Percentiles rank a stretch among this genome's conserved stretches.
These are phyloP conservation scores for Scedosporium minutisporum DNA, from an alignment of 2,329 filamentous ascomycete genomes.

Conservation along the genomic window DNA sequence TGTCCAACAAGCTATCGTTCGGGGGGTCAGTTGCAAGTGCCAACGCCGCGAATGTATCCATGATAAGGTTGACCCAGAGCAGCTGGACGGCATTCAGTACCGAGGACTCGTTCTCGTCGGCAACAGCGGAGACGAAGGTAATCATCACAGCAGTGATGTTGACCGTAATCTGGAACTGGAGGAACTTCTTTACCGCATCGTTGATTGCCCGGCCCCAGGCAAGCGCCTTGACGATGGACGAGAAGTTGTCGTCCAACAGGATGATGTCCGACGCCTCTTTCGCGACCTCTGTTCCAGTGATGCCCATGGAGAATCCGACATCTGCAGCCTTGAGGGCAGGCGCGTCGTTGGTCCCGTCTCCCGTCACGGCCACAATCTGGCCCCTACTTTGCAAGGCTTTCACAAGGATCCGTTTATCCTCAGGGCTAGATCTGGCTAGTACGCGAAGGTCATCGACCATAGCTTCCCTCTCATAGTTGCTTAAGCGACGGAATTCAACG, in stretches of 20 bases:
- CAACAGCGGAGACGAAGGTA: slow-evolving; percentile 55
- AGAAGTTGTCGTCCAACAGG: slow-evolving; percentile 57
- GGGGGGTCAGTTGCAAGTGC: slow-evolving; percentile 56
- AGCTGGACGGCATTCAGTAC: slow-evolving; percentile 58
- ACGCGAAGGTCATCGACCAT: slow-evolving; percentile 42
- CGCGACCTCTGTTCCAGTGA: slow-evolving; percentile 57
- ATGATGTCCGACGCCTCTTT: slow-evolving; percentile 62
- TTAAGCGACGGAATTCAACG: slow-evolving; percentile 45
- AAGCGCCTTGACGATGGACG: slow-evolving; percentile 56
- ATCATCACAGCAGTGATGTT: slow-evolving; percentile 59
- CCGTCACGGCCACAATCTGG: slow-evolving; percentile 53
- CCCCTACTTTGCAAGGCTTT: slow-evolving; percentile 42
- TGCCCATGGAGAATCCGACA: slow-evolving; percentile 60
- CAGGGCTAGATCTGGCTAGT: slow-evolving; percentile 48
- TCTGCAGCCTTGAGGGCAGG: slow-evolving; percentile 57
- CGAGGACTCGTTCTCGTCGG: slow-evolving; percentile 42
- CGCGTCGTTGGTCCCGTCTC: slow-evolving; percentile 59
- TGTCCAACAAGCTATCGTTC: slow-evolving; percentile 44
- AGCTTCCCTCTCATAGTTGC: slow-evolving; percentile 35
- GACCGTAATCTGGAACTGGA: slow-evolving; percentile 62
- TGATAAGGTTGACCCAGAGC: slow-evolving; percentile 61
- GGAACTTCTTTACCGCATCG: slow-evolving; percentile 58
- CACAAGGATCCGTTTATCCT: slow-evolving; percentile 50
- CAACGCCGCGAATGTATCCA: slow-evolving; percentile 59
- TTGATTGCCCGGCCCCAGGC: slow-evolving; percentile 63